A percentile compares a stretch with the other conserved stretches of the same genome.
These are phyloP conservation scores for Cryptococcus sp. DNA, from an alignment of 1,284 basidiomycete genomes.

Conservation along the genomic window DNA sequence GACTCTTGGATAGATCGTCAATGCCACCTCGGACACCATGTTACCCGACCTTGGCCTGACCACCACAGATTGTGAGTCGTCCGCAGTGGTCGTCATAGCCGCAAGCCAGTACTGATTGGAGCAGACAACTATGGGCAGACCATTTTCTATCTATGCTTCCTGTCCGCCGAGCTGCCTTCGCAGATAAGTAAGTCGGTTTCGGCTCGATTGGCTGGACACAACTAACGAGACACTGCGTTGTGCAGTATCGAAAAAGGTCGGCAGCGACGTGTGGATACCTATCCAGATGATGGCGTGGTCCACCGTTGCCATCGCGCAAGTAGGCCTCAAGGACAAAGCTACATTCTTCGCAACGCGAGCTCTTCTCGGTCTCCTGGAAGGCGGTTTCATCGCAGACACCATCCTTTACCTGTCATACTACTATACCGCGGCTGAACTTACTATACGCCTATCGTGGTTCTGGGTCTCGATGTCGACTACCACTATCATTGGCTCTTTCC, in stretches of 20 bases:
- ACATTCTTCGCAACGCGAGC: slow-evolving; percentile 46
- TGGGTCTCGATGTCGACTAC: slow-evolving; percentile 44
- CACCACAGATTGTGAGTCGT: slow-evolving; percentile 41
- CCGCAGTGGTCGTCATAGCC: not conserved
- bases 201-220: not conserved
- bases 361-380: slow-evolving; percentile 49
- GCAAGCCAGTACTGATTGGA: not conserved
- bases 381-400: slow-evolving; percentile 52
- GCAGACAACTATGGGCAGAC: slow-evolving; percentile 46
- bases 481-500: slow-evolving; percentile 39
- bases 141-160: slow-evolving; percentile 41
- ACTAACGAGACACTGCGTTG: not conserved
- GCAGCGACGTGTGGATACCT: slow-evolving; percentile 51
- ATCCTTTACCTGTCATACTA: slow-evolving; percentile 53
- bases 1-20: slow-evolving; percentile 36
- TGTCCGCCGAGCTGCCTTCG: slow-evolving; percentile 48
- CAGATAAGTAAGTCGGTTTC: slow-evolving; percentile 32
- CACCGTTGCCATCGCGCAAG: slow-evolving; percentile 38
- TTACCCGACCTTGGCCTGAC: slow-evolving; percentile 48
- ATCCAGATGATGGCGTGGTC: slow-evolving; percentile 51
- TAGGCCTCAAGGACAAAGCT: slow-evolving; percentile 26
- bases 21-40: slow-evolving; percentile 50
- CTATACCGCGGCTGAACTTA: slow-evolving; percentile 48
- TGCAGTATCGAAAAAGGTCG: slow-evolving; percentile 50
- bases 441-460: slow-evolving; percentile 50